phyloP scores from a whole-genome alignment of 805 yeast species.

The Zygosaccharomyces pseudorouxii region DNA sequence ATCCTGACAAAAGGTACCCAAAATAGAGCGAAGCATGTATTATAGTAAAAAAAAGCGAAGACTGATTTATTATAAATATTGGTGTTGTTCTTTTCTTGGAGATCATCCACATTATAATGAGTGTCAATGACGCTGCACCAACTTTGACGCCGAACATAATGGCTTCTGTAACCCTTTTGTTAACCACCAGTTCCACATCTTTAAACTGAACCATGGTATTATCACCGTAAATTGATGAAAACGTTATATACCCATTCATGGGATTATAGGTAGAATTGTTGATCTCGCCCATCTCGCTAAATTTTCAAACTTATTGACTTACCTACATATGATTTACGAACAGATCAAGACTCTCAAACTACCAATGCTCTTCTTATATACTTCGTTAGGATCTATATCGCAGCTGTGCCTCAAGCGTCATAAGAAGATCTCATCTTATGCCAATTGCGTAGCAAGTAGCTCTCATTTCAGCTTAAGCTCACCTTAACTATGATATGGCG shows the following conservation, averaged over 20 bases:
- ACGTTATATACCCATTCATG: conserved; percentile 32
- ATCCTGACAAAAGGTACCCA: conserved; percentile 49
- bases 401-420: neutral
- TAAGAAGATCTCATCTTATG: neutral
- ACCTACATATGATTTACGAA: neutral
- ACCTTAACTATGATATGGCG: neutral
- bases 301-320: neutral
- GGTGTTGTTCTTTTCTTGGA: conserved; percentile 57
- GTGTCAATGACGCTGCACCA: conserved; percentile 49
- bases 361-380: neutral
- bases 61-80: conserved; percentile 67
- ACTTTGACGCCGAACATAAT: conserved; percentile 54
- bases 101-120: conserved; percentile 45
- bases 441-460: neutral
- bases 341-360: neutral
- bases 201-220: conserved; percentile 36
- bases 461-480: neutral
- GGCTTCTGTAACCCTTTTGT: conserved; percentile 36
- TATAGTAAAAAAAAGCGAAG: conserved; percentile 50
- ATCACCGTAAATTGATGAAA: conserved; percentile 42
- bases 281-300: conserved; percentile 8
- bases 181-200: conserved; percentile 40
- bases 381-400: neutral
- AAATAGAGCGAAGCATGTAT: conserved; percentile 60
- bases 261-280: conserved; percentile 29